Percentiles rank a stretch among this genome's conserved stretches.
phyloP scores from a whole-genome alignment of 1,284 basidiomycete species.

The Peniophora sp. region DNA sequence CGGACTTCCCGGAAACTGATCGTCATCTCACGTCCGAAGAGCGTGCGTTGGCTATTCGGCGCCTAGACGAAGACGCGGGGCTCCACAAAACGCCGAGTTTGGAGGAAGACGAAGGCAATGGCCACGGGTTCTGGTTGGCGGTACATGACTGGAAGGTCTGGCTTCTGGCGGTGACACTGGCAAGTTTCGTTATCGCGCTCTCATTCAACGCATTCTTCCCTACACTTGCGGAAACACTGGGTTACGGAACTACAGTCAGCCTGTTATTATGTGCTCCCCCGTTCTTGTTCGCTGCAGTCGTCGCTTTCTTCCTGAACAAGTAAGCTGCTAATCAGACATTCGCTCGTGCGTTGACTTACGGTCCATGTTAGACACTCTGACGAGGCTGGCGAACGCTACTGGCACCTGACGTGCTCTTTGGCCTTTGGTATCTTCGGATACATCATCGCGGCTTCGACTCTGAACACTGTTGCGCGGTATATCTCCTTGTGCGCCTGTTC shows the following conservation, averaged over 20 bases:
- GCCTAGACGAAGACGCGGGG: constrained; percentile 59
- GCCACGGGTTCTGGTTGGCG: constrained; percentile 48
- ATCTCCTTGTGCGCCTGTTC: constrained; percentile 48
- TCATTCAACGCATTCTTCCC: constrained; percentile 74
- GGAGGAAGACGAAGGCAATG: constrained; percentile 32
- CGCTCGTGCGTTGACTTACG: constrained; percentile 10
- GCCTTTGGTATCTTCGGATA: constrained; percentile 63
- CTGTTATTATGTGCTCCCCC: constrained; percentile 72
- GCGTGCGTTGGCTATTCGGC: constrained; percentile 53
- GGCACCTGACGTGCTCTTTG: constrained; percentile 49
- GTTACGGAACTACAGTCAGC: constrained; percentile 53
- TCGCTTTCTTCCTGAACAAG: constrained; percentile 41
- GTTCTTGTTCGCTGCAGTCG: constrained; percentile 59
- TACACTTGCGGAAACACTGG: constrained; percentile 58
- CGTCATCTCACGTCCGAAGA: constrained; percentile 57
- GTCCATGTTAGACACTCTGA: constrained; percentile 55
- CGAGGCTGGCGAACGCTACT: constrained; percentile 54
- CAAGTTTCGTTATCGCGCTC: constrained; percentile 47
- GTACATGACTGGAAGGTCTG: constrained; percentile 68
- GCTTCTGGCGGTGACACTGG: constrained; percentile 52
- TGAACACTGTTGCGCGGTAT: constrained; percentile 61
- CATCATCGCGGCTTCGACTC: constrained; percentile 60
- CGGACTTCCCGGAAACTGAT: constrained; percentile 61
- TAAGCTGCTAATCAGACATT: constrained; percentile 12
- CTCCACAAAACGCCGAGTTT: constrained; percentile 27